Percentiles rank a stretch among this genome's conserved stretches.
Evolutionary conservation across 345 rosid genomes (phyloP).

Genomic region (Dipteronia sinensis): DNA sequence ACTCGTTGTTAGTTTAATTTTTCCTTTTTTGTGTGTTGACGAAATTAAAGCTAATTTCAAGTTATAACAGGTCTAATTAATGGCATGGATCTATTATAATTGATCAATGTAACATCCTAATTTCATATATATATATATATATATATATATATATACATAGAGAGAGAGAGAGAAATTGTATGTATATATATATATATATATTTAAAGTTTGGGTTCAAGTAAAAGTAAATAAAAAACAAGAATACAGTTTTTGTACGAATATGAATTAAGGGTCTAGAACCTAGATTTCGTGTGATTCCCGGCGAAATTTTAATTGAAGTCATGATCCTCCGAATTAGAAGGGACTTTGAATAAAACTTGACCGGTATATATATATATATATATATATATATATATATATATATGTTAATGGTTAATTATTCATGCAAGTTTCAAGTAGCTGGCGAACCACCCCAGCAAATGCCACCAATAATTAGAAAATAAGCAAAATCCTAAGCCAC

Average conservation of each 20-base stretch:
- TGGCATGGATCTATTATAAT: background rate
- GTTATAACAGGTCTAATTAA: background rate
- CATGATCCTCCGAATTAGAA: background rate
- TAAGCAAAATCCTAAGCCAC: background rate
- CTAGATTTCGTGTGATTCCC: background rate
- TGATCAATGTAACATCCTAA: too few relatives aligned
- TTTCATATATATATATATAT: background rate
- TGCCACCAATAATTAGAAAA: slow-evolving; percentile 23
- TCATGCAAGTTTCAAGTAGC: slow-evolving; percentile 25
- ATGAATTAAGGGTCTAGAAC: background rate
- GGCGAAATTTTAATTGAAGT: background rate
- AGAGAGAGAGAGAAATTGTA: too few relatives aligned
- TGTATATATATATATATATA: too few relatives aligned
- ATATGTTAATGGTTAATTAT: too few relatives aligned
- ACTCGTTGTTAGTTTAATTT: too few relatives aligned
- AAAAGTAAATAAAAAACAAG: background rate
- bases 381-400: too few relatives aligned
- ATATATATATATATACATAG: too few relatives aligned
- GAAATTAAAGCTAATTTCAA: background rate
- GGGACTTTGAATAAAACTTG: background rate
- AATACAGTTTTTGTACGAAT: too few relatives aligned
- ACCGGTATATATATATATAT: background rate
- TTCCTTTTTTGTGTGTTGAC: background rate
- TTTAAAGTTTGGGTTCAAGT: background rate
- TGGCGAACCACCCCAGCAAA: slow-evolving; percentile 41